Evolutionary conservation across 345 rosid genomes (phyloP), one percentile per base, ranked within the genome.

Genomic region (Aurinia saxatilis): DNA sequence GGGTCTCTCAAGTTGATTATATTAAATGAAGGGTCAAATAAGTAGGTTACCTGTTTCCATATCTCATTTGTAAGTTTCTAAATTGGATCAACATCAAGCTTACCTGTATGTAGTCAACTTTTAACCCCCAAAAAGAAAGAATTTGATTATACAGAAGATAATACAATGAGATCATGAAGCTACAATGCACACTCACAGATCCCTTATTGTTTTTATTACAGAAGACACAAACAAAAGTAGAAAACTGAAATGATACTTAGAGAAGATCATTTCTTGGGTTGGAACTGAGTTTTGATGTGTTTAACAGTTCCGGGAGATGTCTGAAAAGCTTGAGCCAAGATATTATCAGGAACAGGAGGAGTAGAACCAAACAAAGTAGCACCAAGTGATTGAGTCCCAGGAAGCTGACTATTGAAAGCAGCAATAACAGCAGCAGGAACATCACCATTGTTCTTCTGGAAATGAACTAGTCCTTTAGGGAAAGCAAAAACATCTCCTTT

Each of bases 391-490:
- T 82, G 86, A 48, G 86, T 82, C 3, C 88, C 91, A 6, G 86
- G 80, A 11, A 82, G 40, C 60, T 85, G 91, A 73, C 91, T 85
- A 56, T 82, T 81, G 57, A 85, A 85, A 48, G 81, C 88, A 0
- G 84, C 31, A 8, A 85, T 57, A 21, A 79, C 88, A 11, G 86
- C 25, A 0, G 91, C 85, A 12, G 78, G 65, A 3, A 17, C 66
- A 0, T 6, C 1, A 7, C 84, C 86, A 21, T 53, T 57, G 72
- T 85, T 85, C 81, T 67, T 77, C 74, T 85, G 91, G 71, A 73
- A 85, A 73, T 85, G 91, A 5, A 85, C 78, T 13, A 82, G 73
- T 7, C 81, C 91, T 63, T 65, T 82, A 0, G 91, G 91, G 70
- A 82, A 82, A 56, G 80, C 82, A 23, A 80, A 85, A 16, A 74